phyloP scores from a whole-genome alignment of 495 filamentous ascomycete genomes.

The Articulospora tetracladia region DNA sequence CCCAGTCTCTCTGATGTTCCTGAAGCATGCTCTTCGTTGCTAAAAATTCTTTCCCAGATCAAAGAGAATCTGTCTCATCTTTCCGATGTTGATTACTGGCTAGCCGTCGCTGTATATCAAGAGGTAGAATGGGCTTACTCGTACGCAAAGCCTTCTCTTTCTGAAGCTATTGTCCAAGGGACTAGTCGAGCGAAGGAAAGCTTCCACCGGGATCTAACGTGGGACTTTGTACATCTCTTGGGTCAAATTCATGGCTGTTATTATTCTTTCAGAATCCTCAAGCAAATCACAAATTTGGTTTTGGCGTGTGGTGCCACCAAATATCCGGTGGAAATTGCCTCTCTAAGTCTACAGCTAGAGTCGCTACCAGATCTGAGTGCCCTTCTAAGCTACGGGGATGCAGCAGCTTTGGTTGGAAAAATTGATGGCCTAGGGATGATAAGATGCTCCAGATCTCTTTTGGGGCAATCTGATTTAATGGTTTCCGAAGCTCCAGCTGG shows the following conservation, averaged over 20 bases:
- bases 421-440: neutral
- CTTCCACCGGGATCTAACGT: constrained; percentile 29
- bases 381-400: constrained; percentile 4
- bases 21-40: constrained; percentile 21
- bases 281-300: constrained; percentile 45
- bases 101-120: constrained; percentile 36
- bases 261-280: constrained; percentile 64
- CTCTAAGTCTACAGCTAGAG: constrained; percentile 5
- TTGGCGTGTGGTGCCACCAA: neutral
- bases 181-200: constrained; percentile 22
- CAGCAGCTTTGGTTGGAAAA: neutral
- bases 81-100: constrained; percentile 26
- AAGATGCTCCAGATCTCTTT: neutral
- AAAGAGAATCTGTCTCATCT: constrained; percentile 6
- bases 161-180: neutral
- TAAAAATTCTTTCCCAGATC: constrained; percentile 9
- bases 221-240: constrained; percentile 60
- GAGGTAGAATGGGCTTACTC: constrained; percentile 36
- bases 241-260: constrained; percentile 59
- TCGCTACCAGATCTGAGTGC: constrained; percentile 14
- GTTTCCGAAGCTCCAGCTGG: neutral
- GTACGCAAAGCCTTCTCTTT: constrained; percentile 28
- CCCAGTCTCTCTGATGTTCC: constrained; percentile 16
- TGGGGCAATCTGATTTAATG: neutral
- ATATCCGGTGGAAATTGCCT: neutral